Percentiles rank a stretch among this genome's conserved stretches.
Evolutionary conservation across 371 early-diverging fungal species (phyloP).

Genomic region (Apophysomyces elegans): DNA sequence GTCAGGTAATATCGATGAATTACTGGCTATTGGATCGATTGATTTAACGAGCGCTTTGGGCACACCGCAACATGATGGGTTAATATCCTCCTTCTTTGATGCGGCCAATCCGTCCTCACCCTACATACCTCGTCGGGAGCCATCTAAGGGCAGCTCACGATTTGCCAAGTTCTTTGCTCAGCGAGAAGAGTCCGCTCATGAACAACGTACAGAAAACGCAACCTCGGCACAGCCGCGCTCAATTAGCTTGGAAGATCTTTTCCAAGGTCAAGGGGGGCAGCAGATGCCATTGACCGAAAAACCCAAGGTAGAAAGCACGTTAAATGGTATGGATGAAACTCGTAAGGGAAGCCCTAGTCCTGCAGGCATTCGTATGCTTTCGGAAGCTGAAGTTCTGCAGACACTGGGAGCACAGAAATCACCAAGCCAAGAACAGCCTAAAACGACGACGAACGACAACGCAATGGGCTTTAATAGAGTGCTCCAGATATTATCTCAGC

Average conservation of each 20-base stretch:
- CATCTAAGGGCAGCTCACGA: slow-evolving; percentile 49
- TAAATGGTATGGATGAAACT: background rate
- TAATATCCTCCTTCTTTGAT: slow-evolving; percentile 14
- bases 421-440: slow-evolving; percentile 21
- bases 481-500: slow-evolving; percentile 63
- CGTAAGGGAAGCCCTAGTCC: slow-evolving; percentile 11
- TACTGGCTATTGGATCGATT: slow-evolving; percentile 18
- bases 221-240: slow-evolving; percentile 34
- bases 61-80: background rate
- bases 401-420: slow-evolving; percentile 51
- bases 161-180: slow-evolving; percentile 69
- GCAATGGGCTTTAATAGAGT: slow-evolving; percentile 65
- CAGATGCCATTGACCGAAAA: slow-evolving; percentile 8
- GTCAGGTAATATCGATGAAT: slow-evolving; percentile 10
- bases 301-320: background rate
- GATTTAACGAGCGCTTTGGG: slow-evolving; percentile 13
- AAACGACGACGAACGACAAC: slow-evolving; percentile 40
- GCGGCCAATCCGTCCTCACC: slow-evolving; percentile 8
- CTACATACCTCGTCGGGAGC: slow-evolving; percentile 36
- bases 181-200: slow-evolving; percentile 37
- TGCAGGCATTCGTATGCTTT: slow-evolving; percentile 48
- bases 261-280: slow-evolving; percentile 37
- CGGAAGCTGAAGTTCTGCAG: slow-evolving; percentile 64
- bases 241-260: slow-evolving; percentile 59
- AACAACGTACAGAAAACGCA: slow-evolving; percentile 15